Conservation (phyloP, 495 filamentous ascomycete genomes). For the Tetracladium setigerum region DNA sequence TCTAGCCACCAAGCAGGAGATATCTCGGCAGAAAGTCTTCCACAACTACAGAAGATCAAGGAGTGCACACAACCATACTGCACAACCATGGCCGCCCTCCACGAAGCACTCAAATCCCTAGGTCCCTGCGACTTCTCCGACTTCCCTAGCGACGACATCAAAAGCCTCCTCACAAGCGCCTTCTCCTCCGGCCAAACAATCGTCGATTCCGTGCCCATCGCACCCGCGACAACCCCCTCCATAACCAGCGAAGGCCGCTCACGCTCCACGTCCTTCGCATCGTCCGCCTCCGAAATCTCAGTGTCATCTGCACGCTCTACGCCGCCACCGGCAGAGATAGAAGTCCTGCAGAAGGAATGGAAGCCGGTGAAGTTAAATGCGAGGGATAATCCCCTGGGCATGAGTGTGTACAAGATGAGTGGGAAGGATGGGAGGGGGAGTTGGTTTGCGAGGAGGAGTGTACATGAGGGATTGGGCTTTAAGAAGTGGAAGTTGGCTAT, state of each 20-base stretch:
- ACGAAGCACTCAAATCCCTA: constrained; percentile 70
- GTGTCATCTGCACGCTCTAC: constrained; percentile 44
- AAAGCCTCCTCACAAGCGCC: constrained; percentile 46
- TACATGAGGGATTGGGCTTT: constrained; percentile 73
- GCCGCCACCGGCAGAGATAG: constrained; percentile 34
- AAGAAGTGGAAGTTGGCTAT: constrained; percentile 55
- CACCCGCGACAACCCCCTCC: constrained; percentile 21
- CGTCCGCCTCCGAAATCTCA: constrained; percentile 37
- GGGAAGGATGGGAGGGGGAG: constrained; percentile 74
- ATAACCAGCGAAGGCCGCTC: constrained; percentile 21
- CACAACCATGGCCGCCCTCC: constrained; percentile 50
- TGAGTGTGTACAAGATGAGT: constrained; percentile 71
- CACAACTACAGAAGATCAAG: no score
- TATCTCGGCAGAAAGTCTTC: no score
- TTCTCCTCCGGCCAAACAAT: constrained; percentile 61
- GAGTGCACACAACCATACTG: no score
- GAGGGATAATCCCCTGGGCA: constrained; percentile 67
- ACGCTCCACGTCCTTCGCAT: constrained; percentile 30
- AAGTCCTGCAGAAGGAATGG: constrained; percentile 70
- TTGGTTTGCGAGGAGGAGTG: constrained; percentile 84
- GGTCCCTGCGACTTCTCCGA: constrained; percentile 59
- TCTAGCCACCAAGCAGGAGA: no score
- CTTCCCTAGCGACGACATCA: constrained; percentile 44
- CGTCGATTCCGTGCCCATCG: constrained; percentile 68
- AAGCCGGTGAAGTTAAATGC: constrained; percentile 67